phyloP scores from a whole-genome alignment of 1,284 basidiomycete species.

The Phaffia rhodozyma region DNA sequence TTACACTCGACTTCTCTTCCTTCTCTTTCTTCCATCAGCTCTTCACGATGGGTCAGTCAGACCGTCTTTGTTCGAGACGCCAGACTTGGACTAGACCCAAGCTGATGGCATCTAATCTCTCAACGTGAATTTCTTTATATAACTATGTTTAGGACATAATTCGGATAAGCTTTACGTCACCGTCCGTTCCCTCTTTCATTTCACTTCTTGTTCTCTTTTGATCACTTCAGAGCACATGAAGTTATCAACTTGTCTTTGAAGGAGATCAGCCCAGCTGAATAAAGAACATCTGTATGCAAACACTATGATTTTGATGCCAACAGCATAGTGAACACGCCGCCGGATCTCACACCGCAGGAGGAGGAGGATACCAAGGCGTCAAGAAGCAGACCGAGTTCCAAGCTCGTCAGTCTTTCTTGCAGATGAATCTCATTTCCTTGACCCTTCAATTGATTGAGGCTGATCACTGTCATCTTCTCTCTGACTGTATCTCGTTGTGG shows the following conservation, averaged over 20 bases:
- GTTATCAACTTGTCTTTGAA: slow-evolving; percentile 32
- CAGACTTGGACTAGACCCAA: no score
- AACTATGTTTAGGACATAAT: not conserved
- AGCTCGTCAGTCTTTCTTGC: not conserved
- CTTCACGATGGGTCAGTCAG: no score
- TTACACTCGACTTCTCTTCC: no score
- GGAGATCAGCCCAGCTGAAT: slow-evolving; percentile 32
- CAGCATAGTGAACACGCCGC: slow-evolving; percentile 33
- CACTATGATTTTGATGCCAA: not conserved
- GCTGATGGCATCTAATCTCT: no score
- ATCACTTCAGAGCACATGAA: not conserved
- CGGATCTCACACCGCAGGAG: slow-evolving; percentile 31
- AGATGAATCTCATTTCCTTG: slow-evolving; percentile 17
- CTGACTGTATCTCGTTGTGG: not conserved
- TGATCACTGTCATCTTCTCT: not conserved
- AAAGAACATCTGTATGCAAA: not conserved
- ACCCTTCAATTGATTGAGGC: not conserved
- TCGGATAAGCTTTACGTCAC: slow-evolving; percentile 16
- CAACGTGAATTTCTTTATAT: no score
- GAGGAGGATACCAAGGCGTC: slow-evolving; percentile 21
- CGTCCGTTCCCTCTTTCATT: not conserved
- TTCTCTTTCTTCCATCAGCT: no score
- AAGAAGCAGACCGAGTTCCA: slow-evolving; percentile 3
- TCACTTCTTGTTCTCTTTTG: not conserved
- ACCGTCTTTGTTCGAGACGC: no score